A percentile compares a stretch with the other conserved stretches of the same genome.
phyloP scores from a whole-genome alignment of 2,329 filamentous ascomycete species.

The Knoxdaviesia proteae region DNA sequence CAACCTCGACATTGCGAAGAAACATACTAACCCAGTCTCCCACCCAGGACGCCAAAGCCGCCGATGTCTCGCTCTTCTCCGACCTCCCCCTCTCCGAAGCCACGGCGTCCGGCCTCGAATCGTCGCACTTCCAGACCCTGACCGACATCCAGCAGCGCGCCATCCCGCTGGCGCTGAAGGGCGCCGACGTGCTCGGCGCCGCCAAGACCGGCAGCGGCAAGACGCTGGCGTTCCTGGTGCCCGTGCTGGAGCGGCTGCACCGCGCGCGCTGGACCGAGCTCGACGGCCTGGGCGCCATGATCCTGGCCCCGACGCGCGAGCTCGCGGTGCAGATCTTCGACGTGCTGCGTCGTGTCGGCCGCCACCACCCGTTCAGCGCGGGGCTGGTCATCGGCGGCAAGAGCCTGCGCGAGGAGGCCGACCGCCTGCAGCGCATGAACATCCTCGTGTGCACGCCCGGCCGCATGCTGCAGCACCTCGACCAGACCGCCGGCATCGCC shows the following conservation, averaged over 20 bases:
- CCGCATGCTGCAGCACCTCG: conserved; percentile 84
- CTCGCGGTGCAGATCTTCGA: conserved; percentile 94
- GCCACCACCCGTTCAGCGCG: conserved; percentile 76
- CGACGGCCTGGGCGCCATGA: conserved; percentile 79
- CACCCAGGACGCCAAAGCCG: conserved; percentile 35
- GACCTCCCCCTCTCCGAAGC: conserved; percentile 71
- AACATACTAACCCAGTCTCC: not conserved
- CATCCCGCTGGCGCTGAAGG: conserved; percentile 73
- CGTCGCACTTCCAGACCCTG: conserved; percentile 71
- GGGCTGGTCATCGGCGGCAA: conserved; percentile 89
- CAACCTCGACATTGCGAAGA: not conserved
- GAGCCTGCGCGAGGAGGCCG: conserved; percentile 67
- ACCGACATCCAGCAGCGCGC: conserved; percentile 84
- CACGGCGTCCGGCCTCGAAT: conserved; percentile 58
- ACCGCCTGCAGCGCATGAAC: conserved; percentile 78
- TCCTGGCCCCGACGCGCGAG: conserved; percentile 86
- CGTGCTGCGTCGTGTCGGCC: conserved; percentile 73
- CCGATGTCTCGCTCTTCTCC: conserved; percentile 47
- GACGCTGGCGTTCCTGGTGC: conserved; percentile 79
- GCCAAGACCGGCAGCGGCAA: conserved; percentile 94
- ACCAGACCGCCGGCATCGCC: conserved; percentile 78
- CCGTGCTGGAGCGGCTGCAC: conserved; percentile 82
- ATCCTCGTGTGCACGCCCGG: conserved; percentile 92
- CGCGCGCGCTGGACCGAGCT: conserved; percentile 72
- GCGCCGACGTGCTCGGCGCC: conserved; percentile 73